Percentiles rank a stretch among this genome's conserved stretches.
phyloP scores from a whole-genome alignment of 371 early-diverging fungal genomes.

The Zychaea mexicana region DNA sequence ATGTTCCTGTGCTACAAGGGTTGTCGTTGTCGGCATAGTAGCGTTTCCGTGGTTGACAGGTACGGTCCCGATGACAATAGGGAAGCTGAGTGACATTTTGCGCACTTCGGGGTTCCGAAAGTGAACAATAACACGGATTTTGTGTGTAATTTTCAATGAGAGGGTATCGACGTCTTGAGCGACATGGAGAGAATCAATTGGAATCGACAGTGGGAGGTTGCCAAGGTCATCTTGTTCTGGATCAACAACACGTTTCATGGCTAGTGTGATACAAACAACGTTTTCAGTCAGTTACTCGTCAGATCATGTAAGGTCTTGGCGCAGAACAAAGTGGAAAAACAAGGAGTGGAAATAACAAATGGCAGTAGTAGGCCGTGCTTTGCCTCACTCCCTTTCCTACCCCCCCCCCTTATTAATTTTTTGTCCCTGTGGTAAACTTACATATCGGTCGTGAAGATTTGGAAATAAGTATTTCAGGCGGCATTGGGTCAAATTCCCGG shows the following conservation, averaged over 20 bases:
- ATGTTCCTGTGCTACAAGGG: not conserved
- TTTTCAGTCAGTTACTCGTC: not conserved
- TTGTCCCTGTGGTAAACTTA: not conserved
- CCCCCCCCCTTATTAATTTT: not conserved
- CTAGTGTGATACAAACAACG: not conserved
- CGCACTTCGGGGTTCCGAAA: slow-evolving; percentile 13
- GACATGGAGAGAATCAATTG: slow-evolving; percentile 2
- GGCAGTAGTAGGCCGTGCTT: too few relatives aligned
- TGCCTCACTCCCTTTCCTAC: not conserved
- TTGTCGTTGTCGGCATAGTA: not conserved
- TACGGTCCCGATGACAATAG: slow-evolving; percentile 15
- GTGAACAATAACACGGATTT: slow-evolving; percentile 15
- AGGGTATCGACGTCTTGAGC: slow-evolving; percentile 15
- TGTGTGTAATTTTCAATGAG: slow-evolving; percentile 16
- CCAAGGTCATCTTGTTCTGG: not conserved
- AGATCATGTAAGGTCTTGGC: not conserved
- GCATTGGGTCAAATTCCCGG: slow-evolving; percentile 5
- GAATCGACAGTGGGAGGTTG: slow-evolving; percentile 1
- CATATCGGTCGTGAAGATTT: slow-evolving; percentile 6
- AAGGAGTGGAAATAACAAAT: not conserved
- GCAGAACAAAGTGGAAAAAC: not conserved
- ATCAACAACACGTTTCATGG: slow-evolving; percentile 4
- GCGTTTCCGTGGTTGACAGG: slow-evolving; percentile 2
- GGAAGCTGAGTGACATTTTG: slow-evolving; percentile 23
- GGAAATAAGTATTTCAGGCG: slow-evolving; percentile 1